Evolutionary conservation across 108 stramenopile species (phyloP), one percentile per base, ranked within the genome.

Genomic region (Schizochytrium sp.): DNA sequence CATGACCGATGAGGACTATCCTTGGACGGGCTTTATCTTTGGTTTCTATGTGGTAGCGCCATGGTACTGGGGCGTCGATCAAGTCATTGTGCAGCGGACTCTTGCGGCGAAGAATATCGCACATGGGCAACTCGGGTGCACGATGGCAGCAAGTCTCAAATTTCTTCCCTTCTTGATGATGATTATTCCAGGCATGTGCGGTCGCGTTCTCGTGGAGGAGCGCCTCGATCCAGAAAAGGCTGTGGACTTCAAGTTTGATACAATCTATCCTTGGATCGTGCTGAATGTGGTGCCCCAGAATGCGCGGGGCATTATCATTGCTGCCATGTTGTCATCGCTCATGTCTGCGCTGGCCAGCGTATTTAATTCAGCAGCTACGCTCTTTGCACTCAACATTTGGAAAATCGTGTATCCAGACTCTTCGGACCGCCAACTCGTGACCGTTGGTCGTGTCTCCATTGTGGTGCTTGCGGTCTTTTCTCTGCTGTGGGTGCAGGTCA

Each of bases 31-130:
- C 25, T 83, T 83, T 23, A 47, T 83, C 25, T 83, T 83, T 23
- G 76, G 76, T 12, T 83, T 53, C 4, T 83, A 83, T 23, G 76
- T 53, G 23, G 51, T 83, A 1, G 76, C 76, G 51, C 76, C 76
- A 6, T 83, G 76, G 76, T 83, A 83, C 28, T 83, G 76, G 76
- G 45, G 76, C 76, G 76, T 83, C 12, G 76, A 83, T 23, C 76
- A 83, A 45, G 76, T 83, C 51, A 83, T 83, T 53, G 76, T 83
- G 48, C 76, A 83, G 51, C 76, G 76, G 6, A 53, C 51, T 12
- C 76, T 83, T 12, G 76, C 76, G 45, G 76, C 76, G 16, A 83
- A 53, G 51, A 53, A 83, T 34, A 28, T 83, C 4, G 76, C 76
- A 18, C 76, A 83, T 45, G 76, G 76, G 25, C 76, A 83, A 23